Percentiles rank a stretch among this genome's conserved stretches.
phyloP scores from a whole-genome alignment of 306 rosid species.

The Dalbergia oliveri region DNA sequence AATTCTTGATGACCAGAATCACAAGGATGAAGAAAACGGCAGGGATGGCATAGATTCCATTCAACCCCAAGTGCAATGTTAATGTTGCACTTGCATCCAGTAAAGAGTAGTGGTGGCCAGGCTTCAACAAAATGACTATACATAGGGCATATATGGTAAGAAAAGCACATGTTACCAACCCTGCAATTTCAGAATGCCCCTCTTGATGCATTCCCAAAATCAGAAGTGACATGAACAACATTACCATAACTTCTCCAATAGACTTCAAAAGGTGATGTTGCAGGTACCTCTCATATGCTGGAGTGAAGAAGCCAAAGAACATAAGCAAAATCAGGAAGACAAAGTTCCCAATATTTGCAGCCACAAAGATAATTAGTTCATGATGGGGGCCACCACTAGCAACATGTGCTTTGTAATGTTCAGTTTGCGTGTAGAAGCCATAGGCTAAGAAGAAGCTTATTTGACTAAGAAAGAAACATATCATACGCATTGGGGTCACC shows the following conservation, averaged over 20 bases:
- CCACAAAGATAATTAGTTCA: slow-evolving; percentile 19
- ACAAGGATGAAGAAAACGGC: slow-evolving; percentile 3
- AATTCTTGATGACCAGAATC: slow-evolving; percentile 42
- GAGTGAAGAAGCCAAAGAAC: slow-evolving; percentile 35
- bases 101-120: slow-evolving; percentile 46
- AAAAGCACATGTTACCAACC: background rate
- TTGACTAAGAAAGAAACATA: background rate
- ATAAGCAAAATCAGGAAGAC: slow-evolving; percentile 4
- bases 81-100: slow-evolving; percentile 39
- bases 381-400: background rate
- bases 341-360: slow-evolving; percentile 4
- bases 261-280: slow-evolving; percentile 34
- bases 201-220: slow-evolving; percentile 18
- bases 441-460: slow-evolving; percentile 33
- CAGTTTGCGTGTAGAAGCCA: slow-evolving; percentile 24
- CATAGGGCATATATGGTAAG: slow-evolving; percentile 34
- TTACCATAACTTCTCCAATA: slow-evolving; percentile 28
- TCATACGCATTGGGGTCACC: slow-evolving; percentile 48
- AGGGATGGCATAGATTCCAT: slow-evolving; percentile 7
- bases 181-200: slow-evolving; percentile 1
- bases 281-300: slow-evolving; percentile 28
- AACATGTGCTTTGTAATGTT: slow-evolving; percentile 29
- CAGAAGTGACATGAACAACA: slow-evolving; percentile 29
- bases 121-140: slow-evolving; percentile 30
- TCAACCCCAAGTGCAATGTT: slow-evolving; percentile 39